Conservation (phyloP, 2,329 filamentous ascomycete species). For the Hirsutella rhossiliensis region DNA sequence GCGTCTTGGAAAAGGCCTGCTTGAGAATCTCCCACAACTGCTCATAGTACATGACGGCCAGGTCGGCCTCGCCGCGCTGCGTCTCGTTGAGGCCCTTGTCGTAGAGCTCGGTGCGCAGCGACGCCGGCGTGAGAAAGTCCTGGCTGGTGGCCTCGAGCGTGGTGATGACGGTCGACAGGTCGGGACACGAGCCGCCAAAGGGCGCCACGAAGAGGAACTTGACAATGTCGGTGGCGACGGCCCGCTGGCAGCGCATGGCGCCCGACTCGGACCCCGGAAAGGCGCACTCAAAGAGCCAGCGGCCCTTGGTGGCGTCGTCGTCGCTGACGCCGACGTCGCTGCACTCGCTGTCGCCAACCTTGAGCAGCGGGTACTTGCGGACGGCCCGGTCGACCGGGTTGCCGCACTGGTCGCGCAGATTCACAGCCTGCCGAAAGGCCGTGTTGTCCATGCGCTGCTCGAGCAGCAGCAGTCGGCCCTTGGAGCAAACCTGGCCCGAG, state of each 20-base stretch:
- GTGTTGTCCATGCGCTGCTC: constrained; percentile 8
- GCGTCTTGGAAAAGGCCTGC: constrained; percentile 15
- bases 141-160: constrained; percentile 15
- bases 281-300: constrained; percentile 22
- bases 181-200: constrained; percentile 22
- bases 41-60: constrained; percentile 14
- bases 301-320: constrained; percentile 9
- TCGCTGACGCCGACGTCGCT: constrained; percentile 14
- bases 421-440: constrained; percentile 18
- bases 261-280: constrained; percentile 20
- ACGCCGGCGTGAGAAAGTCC: constrained; percentile 15
- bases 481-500: constrained; percentile 18
- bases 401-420: constrained; percentile 23
- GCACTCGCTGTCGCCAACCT: constrained; percentile 19
- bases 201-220: constrained; percentile 22
- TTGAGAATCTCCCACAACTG: constrained; percentile 19
- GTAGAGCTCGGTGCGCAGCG: constrained; percentile 14
- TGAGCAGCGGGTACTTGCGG: constrained; percentile 16
- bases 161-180: constrained; percentile 20
- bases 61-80: constrained; percentile 11
- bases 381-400: constrained; percentile 13
- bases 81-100: constrained; percentile 10
- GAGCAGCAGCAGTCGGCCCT: constrained; percentile 8
- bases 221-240: constrained; percentile 18
- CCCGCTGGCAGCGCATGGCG: constrained; percentile 15